Base-by-base conservation (phyloP, 2,329 filamentous ascomycete genomes). In the Colletotrichum musicola region DNA sequence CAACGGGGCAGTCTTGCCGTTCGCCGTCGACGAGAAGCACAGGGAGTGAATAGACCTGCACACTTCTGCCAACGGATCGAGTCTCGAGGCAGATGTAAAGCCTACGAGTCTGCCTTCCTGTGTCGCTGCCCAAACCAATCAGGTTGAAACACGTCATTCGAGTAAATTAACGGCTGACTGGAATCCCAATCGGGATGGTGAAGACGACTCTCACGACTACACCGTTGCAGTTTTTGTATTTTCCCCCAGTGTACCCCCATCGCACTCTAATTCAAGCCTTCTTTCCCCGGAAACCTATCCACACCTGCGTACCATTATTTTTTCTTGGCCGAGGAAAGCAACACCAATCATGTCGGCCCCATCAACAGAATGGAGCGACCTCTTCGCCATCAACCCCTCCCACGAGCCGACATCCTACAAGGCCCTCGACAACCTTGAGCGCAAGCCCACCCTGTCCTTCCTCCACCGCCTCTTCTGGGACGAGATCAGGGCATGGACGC, bases 101-200 rank as follows among this genome's bases (percentile, higher is more conserved):
- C 40, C 40, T 18, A 22, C 25, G 49, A 49, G 60, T 56, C 60
- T 56, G 51, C 50, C 50, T 56, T 35, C 25, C 60, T 56, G 42
- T 51, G 35, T 54, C 6, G 49, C 3, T 35, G 49, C 40, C 60
- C 42, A 63, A 56, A 63, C 60, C 60, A 63, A 63, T 63, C 60
- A 63, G 60, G 13, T 55, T 63, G 38, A 12, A 56, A 63, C 60
- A 63, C 60, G 60, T 63, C 60, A 49, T 63, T 63, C 51, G 35
- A 25, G 35, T 22, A 22, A 10, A n/a, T 18, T 18, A 40, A n/a
- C 50, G 6, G 49, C 50, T 62, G 47, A 46, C 47, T 38, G 47
- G 35, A 54, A 51, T 51, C 27, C 30, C 27, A 59, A 59, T 35
- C 44, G 40, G 42, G n/a, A 30, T 27, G 30, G 4, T 42, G 57